Percentiles rank a stretch among this genome's conserved stretches.
Evolutionary conservation across 2,329 filamentous ascomycete genomes (phyloP).

Genomic region (Cephalotrichum gorgonifer): DNA sequence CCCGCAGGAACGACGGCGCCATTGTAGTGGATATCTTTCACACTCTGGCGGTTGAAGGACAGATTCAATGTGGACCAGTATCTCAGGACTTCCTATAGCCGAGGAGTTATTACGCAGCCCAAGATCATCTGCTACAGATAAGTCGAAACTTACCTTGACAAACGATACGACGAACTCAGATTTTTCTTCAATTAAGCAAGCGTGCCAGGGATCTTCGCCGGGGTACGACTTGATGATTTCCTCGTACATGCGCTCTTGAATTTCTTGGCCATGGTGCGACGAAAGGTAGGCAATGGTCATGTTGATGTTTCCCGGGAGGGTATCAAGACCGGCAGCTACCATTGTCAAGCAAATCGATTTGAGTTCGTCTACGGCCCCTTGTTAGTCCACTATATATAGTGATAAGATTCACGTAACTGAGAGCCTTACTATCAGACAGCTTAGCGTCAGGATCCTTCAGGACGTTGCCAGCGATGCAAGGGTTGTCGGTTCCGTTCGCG

Average conservation of each 20-base stretch:
- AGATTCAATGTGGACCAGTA: constrained; percentile 75
- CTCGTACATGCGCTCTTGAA: constrained; percentile 58
- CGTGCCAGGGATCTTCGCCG: constrained; percentile 64
- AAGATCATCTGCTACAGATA: background rate
- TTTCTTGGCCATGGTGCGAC: constrained; percentile 54
- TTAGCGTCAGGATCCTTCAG: constrained; percentile 38
- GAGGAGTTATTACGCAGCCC: background rate
- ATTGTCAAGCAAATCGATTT: constrained; percentile 76
- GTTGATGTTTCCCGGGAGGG: constrained; percentile 67
- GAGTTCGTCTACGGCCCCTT: constrained; percentile 49
- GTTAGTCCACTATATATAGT: background rate
- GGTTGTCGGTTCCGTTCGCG: constrained; percentile 26
- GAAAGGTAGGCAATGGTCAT: constrained; percentile 71
- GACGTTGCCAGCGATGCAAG: constrained; percentile 37
- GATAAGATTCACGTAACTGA: background rate
- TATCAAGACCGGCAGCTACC: constrained; percentile 75
- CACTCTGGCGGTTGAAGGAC: constrained; percentile 62
- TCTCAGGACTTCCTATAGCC: constrained; percentile 24
- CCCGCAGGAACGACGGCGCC: constrained; percentile 61
- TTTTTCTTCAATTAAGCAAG: constrained; percentile 63
- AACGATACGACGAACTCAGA: constrained; percentile 67
- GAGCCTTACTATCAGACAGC: constrained; percentile 21
- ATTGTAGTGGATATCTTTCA: constrained; percentile 62
- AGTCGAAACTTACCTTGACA: constrained; percentile 59
- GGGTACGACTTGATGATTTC: constrained; percentile 66